Percentiles rank a stretch among this genome's conserved stretches.
phyloP scores from a whole-genome alignment of 257 asterid genomes.

The Handroanthus guayacan region DNA sequence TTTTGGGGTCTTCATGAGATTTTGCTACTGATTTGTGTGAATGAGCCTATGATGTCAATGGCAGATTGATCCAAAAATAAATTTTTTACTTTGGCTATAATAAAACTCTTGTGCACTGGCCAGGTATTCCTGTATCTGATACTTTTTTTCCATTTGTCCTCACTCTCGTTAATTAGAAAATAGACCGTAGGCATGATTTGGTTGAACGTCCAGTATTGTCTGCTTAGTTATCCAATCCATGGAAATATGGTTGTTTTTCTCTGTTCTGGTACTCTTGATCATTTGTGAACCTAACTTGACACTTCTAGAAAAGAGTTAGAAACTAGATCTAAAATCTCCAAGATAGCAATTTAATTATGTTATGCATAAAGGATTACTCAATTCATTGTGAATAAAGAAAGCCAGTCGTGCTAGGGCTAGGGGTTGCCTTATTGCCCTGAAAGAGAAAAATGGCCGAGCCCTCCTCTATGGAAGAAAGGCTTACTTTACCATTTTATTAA shows the following conservation, averaged over 20 bases:
- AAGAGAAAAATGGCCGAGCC: background rate
- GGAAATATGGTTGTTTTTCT: background rate
- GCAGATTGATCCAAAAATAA: background rate
- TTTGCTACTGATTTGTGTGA: slow-evolving; percentile 11
- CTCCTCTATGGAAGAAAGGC: slow-evolving; percentile 6
- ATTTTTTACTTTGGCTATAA: background rate
- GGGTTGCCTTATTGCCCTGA: background rate
- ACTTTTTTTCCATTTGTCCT: background rate
- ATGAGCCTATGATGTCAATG: background rate
- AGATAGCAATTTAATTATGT: slow-evolving; percentile 10
- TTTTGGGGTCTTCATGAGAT: slow-evolving; percentile 8
- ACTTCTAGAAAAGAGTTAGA: slow-evolving; percentile 10
- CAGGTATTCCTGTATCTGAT: background rate
- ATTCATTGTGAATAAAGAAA: slow-evolving; percentile 24
- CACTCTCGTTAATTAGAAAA: background rate
- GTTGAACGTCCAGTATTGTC: background rate
- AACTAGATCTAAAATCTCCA: slow-evolving; percentile 13
- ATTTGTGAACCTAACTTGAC: background rate
- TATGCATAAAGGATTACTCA: slow-evolving; percentile 1
- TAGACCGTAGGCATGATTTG: background rate
- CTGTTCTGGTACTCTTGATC: slow-evolving; percentile 25
- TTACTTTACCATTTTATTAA: slow-evolving; percentile 6
- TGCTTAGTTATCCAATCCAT: slow-evolving; percentile 2
- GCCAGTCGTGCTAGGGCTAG: background rate
- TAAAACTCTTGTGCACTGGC: background rate